Evolutionary conservation across 805 yeast species (phyloP).

Genomic region (Cyberlindnera suaveolens): DNA sequence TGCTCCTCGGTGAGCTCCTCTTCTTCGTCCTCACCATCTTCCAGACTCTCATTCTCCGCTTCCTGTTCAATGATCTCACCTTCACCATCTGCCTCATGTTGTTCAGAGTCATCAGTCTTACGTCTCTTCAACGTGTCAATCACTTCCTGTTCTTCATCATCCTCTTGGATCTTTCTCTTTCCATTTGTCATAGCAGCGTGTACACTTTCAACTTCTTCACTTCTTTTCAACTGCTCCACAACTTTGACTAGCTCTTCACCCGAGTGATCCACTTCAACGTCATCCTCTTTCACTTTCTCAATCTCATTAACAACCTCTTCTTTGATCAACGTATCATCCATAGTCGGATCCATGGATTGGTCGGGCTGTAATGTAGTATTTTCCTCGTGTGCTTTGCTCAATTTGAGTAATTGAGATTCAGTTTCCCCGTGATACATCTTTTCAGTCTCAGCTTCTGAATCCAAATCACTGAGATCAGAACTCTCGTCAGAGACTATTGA

Average conservation of each 20-base stretch:
- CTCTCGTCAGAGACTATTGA: constrained; percentile 23
- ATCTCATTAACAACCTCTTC: constrained; percentile 20
- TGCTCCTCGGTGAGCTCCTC: constrained; percentile 21
- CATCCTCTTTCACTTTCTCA: constrained; percentile 17
- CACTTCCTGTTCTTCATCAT: constrained; percentile 15
- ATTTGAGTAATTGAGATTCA: constrained; percentile 34
- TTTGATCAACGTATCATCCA: constrained; percentile 18
- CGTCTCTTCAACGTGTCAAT: constrained; percentile 12
- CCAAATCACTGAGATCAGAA: constrained; percentile 51
- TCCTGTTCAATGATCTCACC: constrained; percentile 18
- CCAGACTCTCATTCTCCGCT: constrained; percentile 12
- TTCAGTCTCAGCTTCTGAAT: constrained; percentile 90
- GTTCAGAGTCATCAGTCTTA: not conserved
- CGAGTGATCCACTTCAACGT: constrained; percentile 15
- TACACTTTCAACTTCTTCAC: constrained; percentile 4
- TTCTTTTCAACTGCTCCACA: constrained; percentile 12
- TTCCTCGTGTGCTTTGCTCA: constrained; percentile 25
- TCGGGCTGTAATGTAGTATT: constrained; percentile 13
- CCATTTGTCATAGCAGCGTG: constrained; percentile 3
- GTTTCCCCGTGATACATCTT: constrained; percentile 50
- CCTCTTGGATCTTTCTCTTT: constrained; percentile 19
- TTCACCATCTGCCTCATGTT: constrained; percentile 10
- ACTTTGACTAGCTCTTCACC: constrained; percentile 20
- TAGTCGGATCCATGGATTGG: constrained; percentile 5
- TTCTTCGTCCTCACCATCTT: constrained; percentile 19